phyloP scores from a whole-genome alignment of 495 filamentous ascomycete species.

The Daldinia concentrica region DNA sequence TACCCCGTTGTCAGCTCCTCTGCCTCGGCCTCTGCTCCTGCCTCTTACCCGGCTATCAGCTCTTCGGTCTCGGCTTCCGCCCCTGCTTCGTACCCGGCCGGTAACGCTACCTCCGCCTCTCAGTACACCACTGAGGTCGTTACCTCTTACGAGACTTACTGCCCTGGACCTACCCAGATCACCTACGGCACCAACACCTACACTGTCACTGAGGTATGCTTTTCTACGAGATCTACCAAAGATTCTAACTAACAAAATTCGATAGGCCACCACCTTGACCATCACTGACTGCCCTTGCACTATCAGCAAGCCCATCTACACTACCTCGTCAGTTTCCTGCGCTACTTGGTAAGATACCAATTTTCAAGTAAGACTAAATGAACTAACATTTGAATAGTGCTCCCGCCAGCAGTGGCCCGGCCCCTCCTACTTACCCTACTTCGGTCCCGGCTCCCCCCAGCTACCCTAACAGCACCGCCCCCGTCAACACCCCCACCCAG shows the following conservation, averaged over 20 bases:
- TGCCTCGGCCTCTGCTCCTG: neutral
- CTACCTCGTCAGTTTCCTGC: slow-evolving; percentile 71
- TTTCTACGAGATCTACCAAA: no score
- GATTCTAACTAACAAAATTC: slow-evolving; percentile 24
- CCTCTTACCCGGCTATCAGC: slow-evolving; percentile 40
- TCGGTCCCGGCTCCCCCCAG: slow-evolving; percentile 34
- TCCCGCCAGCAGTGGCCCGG: slow-evolving; percentile 20
- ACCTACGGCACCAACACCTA: slow-evolving; percentile 76
- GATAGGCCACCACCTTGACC: slow-evolving; percentile 77
- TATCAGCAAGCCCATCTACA: slow-evolving; percentile 73
- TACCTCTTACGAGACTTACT: slow-evolving; percentile 85
- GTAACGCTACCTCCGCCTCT: slow-evolving; percentile 53
- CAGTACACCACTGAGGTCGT: slow-evolving; percentile 78
- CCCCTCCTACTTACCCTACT: slow-evolving; percentile 39
- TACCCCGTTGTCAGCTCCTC: slow-evolving; percentile 39
- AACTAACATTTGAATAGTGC: slow-evolving; percentile 43
- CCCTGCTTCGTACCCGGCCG: slow-evolving; percentile 43
- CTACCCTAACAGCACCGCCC: slow-evolving; percentile 41
- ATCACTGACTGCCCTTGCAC: slow-evolving; percentile 83
- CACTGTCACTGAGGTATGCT: slow-evolving; percentile 73
- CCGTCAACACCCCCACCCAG: slow-evolving; percentile 44
- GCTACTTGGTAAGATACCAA: slow-evolving; percentile 64
- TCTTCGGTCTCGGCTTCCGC: neutral
- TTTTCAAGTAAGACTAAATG: slow-evolving; percentile 14
- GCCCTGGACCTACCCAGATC: slow-evolving; percentile 78